A percentile compares a stretch with the other conserved stretches of the same genome.
phyloP scores from a whole-genome alignment of 202 grass and related monocot species.

The Sporobolus alterniflorus region DNA sequence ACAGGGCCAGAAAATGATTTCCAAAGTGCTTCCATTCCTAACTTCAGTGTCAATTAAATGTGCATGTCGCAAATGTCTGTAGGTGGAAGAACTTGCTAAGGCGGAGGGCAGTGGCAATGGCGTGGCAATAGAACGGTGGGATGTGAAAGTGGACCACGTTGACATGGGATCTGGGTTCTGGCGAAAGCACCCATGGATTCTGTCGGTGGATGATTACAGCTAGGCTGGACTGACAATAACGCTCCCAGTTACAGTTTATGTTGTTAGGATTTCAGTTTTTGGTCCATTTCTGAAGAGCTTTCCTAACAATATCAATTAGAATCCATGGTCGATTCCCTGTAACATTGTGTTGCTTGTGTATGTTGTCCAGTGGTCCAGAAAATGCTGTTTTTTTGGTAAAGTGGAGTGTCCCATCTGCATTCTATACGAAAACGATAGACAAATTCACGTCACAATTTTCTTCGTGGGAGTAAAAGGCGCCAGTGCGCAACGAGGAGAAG shows the following conservation, averaged over 20 bases:
- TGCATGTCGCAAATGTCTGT: neutral
- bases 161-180: conserved; percentile 76
- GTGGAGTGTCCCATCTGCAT: neutral
- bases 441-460: too few species aligned
- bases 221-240: neutral
- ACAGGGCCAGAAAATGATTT: conserved; percentile 5
- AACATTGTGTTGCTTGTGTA: neutral
- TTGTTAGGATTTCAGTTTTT: neutral
- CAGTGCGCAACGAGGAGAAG: too few species aligned
- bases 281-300: neutral
- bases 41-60: neutral
- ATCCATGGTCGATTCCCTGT: neutral
- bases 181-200: conserved; percentile 58
- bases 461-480: too few species aligned
- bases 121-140: conserved; percentile 31
- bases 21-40: neutral
- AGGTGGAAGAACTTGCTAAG: conserved; percentile 59
- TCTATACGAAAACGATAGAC: neutral
- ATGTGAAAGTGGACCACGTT: conserved; percentile 48
- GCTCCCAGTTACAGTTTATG: neutral
- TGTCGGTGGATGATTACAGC: neutral
- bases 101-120: conserved; percentile 18
- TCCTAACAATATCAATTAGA: neutral
- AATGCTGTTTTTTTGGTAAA: neutral
- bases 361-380: neutral